Conservation (phyloP, 768 basidiomycete genomes). For the Serendipita sp. region DNA sequence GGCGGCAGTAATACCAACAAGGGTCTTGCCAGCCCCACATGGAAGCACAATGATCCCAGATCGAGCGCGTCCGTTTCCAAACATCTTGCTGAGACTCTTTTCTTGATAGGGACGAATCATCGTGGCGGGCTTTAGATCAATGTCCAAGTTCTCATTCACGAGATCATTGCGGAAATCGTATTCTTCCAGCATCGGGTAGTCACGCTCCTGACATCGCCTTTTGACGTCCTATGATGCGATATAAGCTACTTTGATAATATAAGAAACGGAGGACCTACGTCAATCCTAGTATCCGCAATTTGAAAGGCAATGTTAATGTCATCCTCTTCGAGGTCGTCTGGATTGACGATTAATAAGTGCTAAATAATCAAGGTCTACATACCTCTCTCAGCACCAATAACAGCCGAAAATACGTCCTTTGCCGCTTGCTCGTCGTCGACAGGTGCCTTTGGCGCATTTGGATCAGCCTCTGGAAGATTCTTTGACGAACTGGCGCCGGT, state of each 20-base stretch:
- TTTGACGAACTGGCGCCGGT: not conserved
- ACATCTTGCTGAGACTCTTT: conserved; percentile 98
- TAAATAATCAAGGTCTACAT: conserved; percentile 8
- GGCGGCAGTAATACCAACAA: conserved; percentile 98
- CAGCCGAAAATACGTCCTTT: conserved; percentile 67
- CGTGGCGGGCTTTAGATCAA: conserved; percentile 94
- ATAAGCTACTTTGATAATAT: conserved; percentile 1
- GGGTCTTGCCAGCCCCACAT: conserved; percentile 95
- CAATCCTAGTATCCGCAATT: conserved; percentile 86
- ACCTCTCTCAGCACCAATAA: conserved; percentile 90
- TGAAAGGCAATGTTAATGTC: conserved; percentile 96
- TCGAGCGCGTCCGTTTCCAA: conserved; percentile 95
- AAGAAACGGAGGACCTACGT: conserved; percentile 32
- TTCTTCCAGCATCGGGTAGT: conserved; percentile 97
- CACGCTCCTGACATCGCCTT: conserved; percentile 88
- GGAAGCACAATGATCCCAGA: conserved; percentile 97
- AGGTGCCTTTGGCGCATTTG: conserved; percentile 6
- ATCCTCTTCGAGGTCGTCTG: conserved; percentile 94
- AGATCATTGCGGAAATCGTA: conserved; percentile 98
- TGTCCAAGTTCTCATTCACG: conserved; percentile 89
- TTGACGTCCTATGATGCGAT: conserved; percentile 62
- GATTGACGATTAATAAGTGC: not conserved
- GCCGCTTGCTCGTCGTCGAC: conserved; percentile 11
- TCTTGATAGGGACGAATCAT: conserved; percentile 97
- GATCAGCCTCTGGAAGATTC: not conserved